Base-by-base conservation (phyloP, 2,329 filamentous ascomycete genomes). In the Zymoseptoria ardabiliae region DNA sequence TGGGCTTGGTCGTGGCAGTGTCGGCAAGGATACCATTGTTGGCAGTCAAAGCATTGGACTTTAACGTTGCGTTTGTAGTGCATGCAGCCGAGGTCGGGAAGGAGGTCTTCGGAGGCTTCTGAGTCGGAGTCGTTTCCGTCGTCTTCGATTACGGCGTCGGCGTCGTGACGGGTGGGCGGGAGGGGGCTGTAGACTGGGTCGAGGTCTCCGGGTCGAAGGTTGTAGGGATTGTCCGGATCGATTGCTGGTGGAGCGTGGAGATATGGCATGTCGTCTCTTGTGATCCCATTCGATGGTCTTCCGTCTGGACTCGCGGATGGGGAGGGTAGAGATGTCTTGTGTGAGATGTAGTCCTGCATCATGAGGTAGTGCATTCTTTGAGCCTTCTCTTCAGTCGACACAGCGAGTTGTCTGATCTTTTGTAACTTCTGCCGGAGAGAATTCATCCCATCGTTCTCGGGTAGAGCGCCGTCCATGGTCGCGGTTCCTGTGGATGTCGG, bases 51-150 rank as follows among this genome's bases (percentile, higher is more conserved):
- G 74, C 94, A 99, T 76, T 99, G 92, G 35, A 97, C 78, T 74
- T 97, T 97, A 67, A 99, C 91, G 68, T 97, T 97, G 64, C 94
- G 86, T 70, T 90, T 90, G 74, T 99, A 99, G 75, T 99, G 94
- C 68, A 87, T 81, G 73, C 94, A 99, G 0, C 94, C 94, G 4
- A 97, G 76, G 28, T 80, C 77, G 2, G 71, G 64, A 17, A 71
- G 68, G 2, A 78, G 75, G 49, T 81, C 79, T 11, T 80, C 80
- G 6, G 75, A 72, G 30, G 82, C 79, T 48, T 81, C 73, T 17
- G 35, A 45, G n/a, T 28, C 22, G 9, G n/a, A 19, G 55, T 81
- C 70, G 64, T 82, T 71, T 17, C 35, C 35, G 9, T 66, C 66
- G 10, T 62, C 61, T n/a, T 62, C 54, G 22, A 51, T 23, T 11